Evolutionary conservation across 331 rosid genomes (phyloP).

Genomic region (Malus hybrid): DNA sequence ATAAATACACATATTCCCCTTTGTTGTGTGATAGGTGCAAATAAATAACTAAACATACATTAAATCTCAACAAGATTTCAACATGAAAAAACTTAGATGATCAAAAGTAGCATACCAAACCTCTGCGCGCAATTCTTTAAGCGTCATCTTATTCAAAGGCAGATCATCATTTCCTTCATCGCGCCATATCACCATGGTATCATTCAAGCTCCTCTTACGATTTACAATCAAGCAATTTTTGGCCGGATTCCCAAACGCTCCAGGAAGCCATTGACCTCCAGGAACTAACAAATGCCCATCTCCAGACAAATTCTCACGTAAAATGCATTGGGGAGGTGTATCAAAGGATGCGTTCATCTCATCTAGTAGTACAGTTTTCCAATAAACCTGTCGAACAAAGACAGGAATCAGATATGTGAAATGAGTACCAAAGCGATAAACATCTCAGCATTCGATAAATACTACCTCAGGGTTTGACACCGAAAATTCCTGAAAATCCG

Average conservation of each 20-base stretch:
- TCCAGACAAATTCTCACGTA: slow-evolving; percentile 32
- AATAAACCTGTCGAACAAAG: slow-evolving; percentile 51
- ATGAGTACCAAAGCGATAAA: neutral
- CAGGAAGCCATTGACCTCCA: slow-evolving; percentile 87
- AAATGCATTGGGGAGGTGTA: slow-evolving; percentile 64
- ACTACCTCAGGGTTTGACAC: slow-evolving; percentile 75
- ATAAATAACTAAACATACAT: neutral
- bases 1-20: neutral
- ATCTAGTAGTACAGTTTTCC: slow-evolving; percentile 62
- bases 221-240: slow-evolving; percentile 58
- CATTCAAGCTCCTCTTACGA: slow-evolving; percentile 53
- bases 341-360: slow-evolving; percentile 64
- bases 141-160: slow-evolving; percentile 55
- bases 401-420: slow-evolving; percentile 1
- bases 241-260: slow-evolving; percentile 77
- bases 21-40: neutral
- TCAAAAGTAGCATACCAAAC: slow-evolving; percentile 59
- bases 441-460: neutral
- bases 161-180: slow-evolving; percentile 67
- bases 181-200: slow-evolving; percentile 64
- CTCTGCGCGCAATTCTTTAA: slow-evolving; percentile 54
- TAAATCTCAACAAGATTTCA: neutral
- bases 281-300: slow-evolving; percentile 34
- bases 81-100: neutral
- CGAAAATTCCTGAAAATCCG: slow-evolving; percentile 74